Percentiles rank a stretch among this genome's conserved stretches.
phyloP scores from a whole-genome alignment of 306 rosid species.

The Malus orientalis region DNA sequence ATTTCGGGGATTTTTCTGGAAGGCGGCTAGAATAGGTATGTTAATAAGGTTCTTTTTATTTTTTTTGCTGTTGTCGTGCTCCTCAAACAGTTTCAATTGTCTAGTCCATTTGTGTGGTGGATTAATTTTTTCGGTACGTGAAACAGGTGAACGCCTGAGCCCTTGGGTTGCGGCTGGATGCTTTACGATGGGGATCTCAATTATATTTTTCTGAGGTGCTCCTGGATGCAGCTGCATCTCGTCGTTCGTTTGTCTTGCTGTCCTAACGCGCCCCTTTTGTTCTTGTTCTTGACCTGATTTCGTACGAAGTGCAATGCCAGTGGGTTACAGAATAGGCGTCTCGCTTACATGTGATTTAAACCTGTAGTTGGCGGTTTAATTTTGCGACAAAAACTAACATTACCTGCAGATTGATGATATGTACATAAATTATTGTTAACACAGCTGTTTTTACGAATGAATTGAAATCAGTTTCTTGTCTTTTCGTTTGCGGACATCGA shows the following conservation, averaged over 20 bases:
- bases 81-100: neutral
- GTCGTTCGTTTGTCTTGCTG: neutral
- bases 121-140: neutral
- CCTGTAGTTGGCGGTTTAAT: neutral
- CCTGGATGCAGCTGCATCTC: neutral
- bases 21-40: conserved; percentile 36
- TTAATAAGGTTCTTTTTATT: neutral
- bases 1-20: conserved; percentile 33
- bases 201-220: conserved; percentile 19
- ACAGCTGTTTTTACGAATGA: neutral
- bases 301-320: neutral
- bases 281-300: neutral
- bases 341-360: neutral
- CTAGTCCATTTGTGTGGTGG: neutral
- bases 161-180: conserved; percentile 38
- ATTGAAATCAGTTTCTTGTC: too few species aligned
- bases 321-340: neutral
- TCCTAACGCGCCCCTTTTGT: neutral
- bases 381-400: neutral
- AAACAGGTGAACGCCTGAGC: conserved; percentile 35
- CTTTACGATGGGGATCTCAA: conserved; percentile 27
- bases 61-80: neutral
- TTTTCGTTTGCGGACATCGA: too few species aligned
- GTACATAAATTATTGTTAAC: neutral
- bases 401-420: neutral